Conservation (phyloP, 2,329 filamentous ascomycete genomes). For the Diaporthe humulicola region DNA sequence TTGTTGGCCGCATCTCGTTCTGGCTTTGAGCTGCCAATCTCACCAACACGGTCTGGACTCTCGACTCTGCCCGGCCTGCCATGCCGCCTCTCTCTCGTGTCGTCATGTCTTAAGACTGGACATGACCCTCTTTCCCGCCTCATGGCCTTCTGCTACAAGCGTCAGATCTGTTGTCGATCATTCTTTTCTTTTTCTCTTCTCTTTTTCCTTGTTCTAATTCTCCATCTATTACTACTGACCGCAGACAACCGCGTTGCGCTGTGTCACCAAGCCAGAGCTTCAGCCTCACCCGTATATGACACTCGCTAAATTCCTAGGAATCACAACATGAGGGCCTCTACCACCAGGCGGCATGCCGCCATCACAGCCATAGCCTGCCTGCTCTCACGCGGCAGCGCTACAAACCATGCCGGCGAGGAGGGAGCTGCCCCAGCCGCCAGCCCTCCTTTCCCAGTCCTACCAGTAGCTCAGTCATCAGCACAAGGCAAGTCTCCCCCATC, state of each 20-base stretch:
- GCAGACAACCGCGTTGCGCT: neutral
- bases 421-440: constrained; percentile 44
- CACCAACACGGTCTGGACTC: neutral
- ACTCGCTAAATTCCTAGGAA: neutral
- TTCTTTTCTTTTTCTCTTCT: neutral
- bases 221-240: neutral
- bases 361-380: constrained; percentile 34
- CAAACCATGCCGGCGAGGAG: constrained; percentile 36
- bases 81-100: neutral
- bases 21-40: neutral
- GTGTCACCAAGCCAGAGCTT: neutral
- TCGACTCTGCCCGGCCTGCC: neutral
- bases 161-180: constrained; percentile 22
- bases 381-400: constrained; percentile 20
- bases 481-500: neutral
- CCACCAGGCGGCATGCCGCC: constrained; percentile 10
- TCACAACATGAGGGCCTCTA: neutral
- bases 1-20: neutral
- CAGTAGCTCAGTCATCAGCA: constrained; percentile 21
- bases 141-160: constrained; percentile 2
- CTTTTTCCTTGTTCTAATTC: neutral
- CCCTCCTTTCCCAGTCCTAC: constrained; percentile 33
- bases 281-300: neutral
- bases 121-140: constrained; percentile 11
- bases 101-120: constrained; percentile 30